Evolutionary conservation across 441 rosid species (phyloP).

Genomic region (Syzygium malaccense): DNA sequence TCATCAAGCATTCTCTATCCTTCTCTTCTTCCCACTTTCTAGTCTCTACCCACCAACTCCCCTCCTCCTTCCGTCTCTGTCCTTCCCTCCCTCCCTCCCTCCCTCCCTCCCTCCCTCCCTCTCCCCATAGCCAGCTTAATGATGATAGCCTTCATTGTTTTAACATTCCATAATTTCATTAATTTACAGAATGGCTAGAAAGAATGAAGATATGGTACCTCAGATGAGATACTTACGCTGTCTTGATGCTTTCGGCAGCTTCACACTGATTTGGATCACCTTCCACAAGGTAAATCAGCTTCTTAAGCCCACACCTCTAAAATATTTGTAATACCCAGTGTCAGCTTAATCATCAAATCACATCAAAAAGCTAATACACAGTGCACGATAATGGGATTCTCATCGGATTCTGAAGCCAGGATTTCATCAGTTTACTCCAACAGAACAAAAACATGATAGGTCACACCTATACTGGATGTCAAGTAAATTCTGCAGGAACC

Average conservation of each 20-base stretch:
- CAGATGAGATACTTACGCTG: conserved; percentile 51
- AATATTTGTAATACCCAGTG: not conserved
- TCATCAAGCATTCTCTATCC: not conserved
- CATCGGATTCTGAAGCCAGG: not conserved
- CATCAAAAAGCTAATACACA: not conserved
- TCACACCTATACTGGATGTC: not conserved
- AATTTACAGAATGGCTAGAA: not conserved
- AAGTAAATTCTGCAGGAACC: not conserved
- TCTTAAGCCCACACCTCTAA: conserved; percentile 86
- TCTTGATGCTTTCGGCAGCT: conserved; percentile 89
- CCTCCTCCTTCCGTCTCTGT: too few relatives aligned
- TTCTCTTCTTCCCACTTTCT: not conserved
- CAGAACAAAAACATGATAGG: not conserved
- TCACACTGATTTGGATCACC: conserved; percentile 84
- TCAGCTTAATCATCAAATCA: not conserved
- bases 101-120: not conserved
- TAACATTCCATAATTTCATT: not conserved
- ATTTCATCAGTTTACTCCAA: not conserved
- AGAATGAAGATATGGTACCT: not conserved
- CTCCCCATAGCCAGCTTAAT: not conserved
- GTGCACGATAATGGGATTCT: not conserved
- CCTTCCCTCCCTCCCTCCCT: too few relatives aligned
- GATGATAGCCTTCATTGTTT: not conserved
- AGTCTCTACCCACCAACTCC: not conserved
- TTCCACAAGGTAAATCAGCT: conserved; percentile 83